Base-by-base conservation (phyloP, 352 stramenopile genomes). In the Phytopythium helicoides region DNA sequence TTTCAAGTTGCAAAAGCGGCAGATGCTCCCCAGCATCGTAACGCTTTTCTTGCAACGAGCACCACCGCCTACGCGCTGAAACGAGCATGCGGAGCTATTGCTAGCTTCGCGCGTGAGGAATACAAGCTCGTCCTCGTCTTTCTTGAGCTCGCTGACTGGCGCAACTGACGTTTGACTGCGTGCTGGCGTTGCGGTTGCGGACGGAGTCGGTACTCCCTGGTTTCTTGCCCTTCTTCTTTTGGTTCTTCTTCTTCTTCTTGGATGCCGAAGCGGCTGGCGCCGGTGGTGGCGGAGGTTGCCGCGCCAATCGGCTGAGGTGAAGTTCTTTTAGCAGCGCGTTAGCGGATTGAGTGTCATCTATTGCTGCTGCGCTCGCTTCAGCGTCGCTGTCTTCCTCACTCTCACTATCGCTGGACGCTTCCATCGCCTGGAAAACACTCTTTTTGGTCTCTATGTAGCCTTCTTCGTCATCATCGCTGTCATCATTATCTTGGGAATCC, bases 1-100 rank as follows among this genome's bases (percentile, higher is more conserved):
- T 57, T 89, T 89, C 48, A 93, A 71, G 22, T 92, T 90, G 74
- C 86, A 95, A 49, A 85, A 92, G 38, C 72, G 73, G 54, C 84
- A 96, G 28, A 91, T 63, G n/a, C 63, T 79, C 16, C 84, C 81
- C 37, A 89, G 56, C 63, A 83, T 73, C 3, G 54, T 57, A 2
- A 66, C 75, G 48, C 62, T 87, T 63, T 89, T 87, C 40, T 77
- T 79, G 48, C 83, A 93, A 33, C 65, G 62, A 18, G 47, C 54
- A 1, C 31, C 46, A 31, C 46, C 46, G 19, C 9, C 36, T 7
- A 58, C 60, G 14, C 44, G 54, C 48, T 87, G 66, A 46, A 81
- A 88, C 10, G 71, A 68, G 52, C 85, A 92, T 14, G 47, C 76
- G 2, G 54, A 68, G 52, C 64, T 88, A 31, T 68, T 70, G 26